phyloP scores from a whole-genome alignment of 495 filamentous ascomycete species.

The Daldinia decipiens region DNA sequence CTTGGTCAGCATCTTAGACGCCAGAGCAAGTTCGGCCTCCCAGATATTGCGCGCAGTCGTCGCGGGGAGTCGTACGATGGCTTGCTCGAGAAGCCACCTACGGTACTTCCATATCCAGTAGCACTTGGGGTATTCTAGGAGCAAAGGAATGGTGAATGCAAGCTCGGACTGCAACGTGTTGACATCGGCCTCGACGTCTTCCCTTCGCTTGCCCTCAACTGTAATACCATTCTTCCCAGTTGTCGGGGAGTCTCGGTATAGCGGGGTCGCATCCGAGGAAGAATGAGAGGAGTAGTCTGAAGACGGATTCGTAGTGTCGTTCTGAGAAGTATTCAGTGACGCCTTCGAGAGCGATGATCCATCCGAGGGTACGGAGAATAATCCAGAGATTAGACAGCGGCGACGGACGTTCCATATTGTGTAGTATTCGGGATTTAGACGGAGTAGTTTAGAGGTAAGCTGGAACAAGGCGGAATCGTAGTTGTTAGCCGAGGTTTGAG shows the following conservation, averaged over 20 bases:
- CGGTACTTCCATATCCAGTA: conserved; percentile 99
- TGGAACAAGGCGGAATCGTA: conserved; percentile 74
- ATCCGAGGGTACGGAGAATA: conserved; percentile 61
- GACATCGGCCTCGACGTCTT: conserved; percentile 44
- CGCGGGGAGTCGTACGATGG: conserved; percentile 67
- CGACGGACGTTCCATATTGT: conserved; percentile 97
- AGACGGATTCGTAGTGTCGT: conserved; percentile 61
- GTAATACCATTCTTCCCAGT: conserved; percentile 67
- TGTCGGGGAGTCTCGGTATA: conserved; percentile 57
- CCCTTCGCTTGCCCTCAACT: conserved; percentile 49
- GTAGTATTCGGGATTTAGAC: conserved; percentile 95
- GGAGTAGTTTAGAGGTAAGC: conserved; percentile 82
- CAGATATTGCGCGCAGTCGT: conserved; percentile 71
- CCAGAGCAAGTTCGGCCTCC: conserved; percentile 82
- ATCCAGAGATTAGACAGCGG: conserved; percentile 67
- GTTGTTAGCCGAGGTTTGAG: conserved; percentile 63
- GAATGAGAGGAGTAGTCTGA: conserved; percentile 60
- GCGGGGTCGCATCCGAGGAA: conserved; percentile 60
- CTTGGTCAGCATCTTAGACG: conserved; percentile 82
- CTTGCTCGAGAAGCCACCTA: conserved; percentile 82
- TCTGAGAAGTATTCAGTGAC: conserved; percentile 67
- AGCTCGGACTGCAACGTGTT: conserved; percentile 70
- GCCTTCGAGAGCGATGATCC: conserved; percentile 62
- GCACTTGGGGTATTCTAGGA: conserved; percentile 90
- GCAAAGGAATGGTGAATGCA: conserved; percentile 80